These are phyloP conservation scores for Phylloporus sp. DNA, from an alignment of 768 basidiomycete species.

Conservation along the genomic window DNA sequence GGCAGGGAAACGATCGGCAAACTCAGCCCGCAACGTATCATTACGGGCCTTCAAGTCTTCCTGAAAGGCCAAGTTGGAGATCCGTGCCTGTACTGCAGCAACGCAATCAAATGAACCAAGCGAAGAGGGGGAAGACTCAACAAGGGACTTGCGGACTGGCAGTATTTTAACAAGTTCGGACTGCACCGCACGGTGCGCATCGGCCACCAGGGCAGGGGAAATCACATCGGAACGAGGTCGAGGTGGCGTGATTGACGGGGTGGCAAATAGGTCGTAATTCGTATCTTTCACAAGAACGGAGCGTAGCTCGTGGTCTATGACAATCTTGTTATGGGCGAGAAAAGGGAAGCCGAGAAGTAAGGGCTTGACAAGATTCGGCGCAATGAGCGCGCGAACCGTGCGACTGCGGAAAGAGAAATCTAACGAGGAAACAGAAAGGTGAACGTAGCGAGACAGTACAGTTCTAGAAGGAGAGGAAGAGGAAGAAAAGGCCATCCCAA, in stretches of 20 bases:
- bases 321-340: slow-evolving; percentile 32
- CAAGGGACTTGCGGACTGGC: neutral
- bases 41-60: neutral
- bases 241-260: neutral
- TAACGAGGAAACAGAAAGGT: too few species aligned
- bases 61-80: neutral
- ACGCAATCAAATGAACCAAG: neutral
- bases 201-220: neutral
- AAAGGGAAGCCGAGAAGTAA: slow-evolving; percentile 36
- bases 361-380: too few species aligned
- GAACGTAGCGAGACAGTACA: too few species aligned
- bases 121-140: neutral
- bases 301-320: slow-evolving; percentile 21
- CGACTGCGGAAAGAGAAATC: too few species aligned
- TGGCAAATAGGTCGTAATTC: slow-evolving; percentile 3
- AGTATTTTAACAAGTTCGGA: neutral
- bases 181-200: neutral
- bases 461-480: neutral
- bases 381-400: too few species aligned
- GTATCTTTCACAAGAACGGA: slow-evolving; percentile 10
- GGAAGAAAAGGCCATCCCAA: neutral
- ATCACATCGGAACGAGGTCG: too few species aligned
- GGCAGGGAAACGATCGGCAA: neutral
- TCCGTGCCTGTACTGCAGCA: neutral
- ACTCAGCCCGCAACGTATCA: neutral